These are phyloP conservation scores for Penicillium sp. DNA, from an alignment of 2,329 filamentous ascomycete genomes.

Conservation along the genomic window DNA sequence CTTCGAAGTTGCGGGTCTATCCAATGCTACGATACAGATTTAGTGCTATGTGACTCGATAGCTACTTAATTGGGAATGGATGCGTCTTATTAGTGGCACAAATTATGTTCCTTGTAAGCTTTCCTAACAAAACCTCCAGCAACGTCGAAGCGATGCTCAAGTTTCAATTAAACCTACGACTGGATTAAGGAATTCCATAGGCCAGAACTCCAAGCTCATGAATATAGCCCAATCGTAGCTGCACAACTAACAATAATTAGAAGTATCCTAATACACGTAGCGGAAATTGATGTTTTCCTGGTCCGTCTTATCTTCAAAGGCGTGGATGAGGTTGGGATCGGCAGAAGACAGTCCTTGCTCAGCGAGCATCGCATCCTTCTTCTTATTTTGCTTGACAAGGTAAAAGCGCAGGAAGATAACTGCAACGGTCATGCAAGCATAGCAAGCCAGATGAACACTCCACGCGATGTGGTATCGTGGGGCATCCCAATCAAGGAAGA, in stretches of 20 bases:
- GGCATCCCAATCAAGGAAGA: slow-evolving; percentile 63
- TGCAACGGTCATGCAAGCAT: slow-evolving; percentile 62
- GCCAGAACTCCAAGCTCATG: no score
- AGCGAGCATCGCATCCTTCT: slow-evolving; percentile 55
- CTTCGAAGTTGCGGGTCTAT: background rate
- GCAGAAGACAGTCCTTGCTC: slow-evolving; percentile 47
- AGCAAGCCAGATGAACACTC: slow-evolving; percentile 71
- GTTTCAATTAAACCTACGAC: no score
- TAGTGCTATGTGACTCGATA: no score
- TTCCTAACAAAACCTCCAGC: no score
- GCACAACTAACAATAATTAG: background rate
- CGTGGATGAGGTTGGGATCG: slow-evolving; percentile 53
- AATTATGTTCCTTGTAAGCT: no score
- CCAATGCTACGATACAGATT: background rate
- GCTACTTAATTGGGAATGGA: no score
- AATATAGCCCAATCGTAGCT: no score
- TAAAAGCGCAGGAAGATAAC: slow-evolving; percentile 64
- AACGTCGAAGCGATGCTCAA: no score
- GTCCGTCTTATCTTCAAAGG: slow-evolving; percentile 68
- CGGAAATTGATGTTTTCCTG: slow-evolving; percentile 64
- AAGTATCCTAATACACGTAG: slow-evolving; percentile 53
- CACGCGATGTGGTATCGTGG: slow-evolving; percentile 73
- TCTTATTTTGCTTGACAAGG: slow-evolving; percentile 61
- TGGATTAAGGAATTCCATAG: no score
- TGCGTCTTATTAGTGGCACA: no score